Base-by-base conservation (phyloP, 2,329 filamentous ascomycete species). In the Microcera coccophila region DNA sequence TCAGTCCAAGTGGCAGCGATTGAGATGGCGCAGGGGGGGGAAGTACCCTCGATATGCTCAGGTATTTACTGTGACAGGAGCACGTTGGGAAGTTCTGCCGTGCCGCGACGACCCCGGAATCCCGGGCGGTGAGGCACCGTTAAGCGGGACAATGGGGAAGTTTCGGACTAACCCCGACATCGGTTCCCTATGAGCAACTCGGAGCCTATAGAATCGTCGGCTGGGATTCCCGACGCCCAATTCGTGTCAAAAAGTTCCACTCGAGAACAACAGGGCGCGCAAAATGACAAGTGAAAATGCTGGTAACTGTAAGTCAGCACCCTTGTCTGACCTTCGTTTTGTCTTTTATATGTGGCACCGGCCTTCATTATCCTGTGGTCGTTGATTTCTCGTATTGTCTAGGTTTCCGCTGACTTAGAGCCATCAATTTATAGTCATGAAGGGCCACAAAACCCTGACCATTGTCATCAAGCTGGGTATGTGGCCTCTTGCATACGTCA, bases 401-500 rank as follows among this genome's bases (percentile, higher is more conserved):
- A 12, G 22, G 29, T 32, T 35, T 10, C 75, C 80, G 59, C 75
- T 88, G 54, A 88, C 83, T 24, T 20, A 29, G 35, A 44, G 19
- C 19, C 31, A 36, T 38, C 42, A 28, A 36, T 39, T 62, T 40
- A 61, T 68, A 77, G 78, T 65, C 53, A 87, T 86, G 82, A 87
- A 81, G 72, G 72, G 68, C 32, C 67, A 69, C 41, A 84, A 80
- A 52, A 50, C 58, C 35, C 50, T 63, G 51, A 67, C 63, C 41
- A 79, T 93, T 50, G 87, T 94, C 57, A 91, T 94, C 60, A 94
- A 94, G 72, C 79, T 94, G 52, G 88, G 88, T 93, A 76, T 64
- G 76, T 39, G 31, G 15, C 34, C 18, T 16, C n/a, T n/a, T n/a
- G n/a, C n/a, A n/a, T 32, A 39, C 42, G 20, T 41, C 36, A 31